Base-by-base conservation (phyloP, 2,329 filamentous ascomycete species). In the Rhynchosporium agropyri region DNA sequence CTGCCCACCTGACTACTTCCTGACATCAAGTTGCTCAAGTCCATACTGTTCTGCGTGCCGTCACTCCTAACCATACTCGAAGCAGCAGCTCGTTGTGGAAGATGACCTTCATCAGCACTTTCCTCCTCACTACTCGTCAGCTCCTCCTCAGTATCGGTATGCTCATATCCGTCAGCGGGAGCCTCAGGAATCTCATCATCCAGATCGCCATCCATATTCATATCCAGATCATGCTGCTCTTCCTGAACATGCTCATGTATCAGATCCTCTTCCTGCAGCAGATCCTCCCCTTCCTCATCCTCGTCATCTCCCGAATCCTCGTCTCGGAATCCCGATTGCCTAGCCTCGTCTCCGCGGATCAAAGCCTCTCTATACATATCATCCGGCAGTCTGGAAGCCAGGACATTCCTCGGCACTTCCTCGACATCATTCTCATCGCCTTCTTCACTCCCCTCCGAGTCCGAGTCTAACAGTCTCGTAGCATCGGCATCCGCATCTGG, bases 101-200 rank as follows among this genome's bases (percentile, higher is more conserved):
- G 63, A 3, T 71, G 54, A 13, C 79, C 75, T 5, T 78, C 78
- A 29, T 78, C 76, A 20, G 73, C 71, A 36, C 74, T 74, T 38
- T 76, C 75, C 8, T 79, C 77, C 55, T 78, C 78, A 65, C 80
- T 83, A 71, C 80, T 84, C 63, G 76, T 81, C 58, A 86, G 68
- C 58, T 87, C 86, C 8, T 81, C 88, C 68, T 91, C 89, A 2
- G 88, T 89, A 76, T 92, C 89, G 8, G 89, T 92, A 73, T 92
- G 89, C 78, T 92, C 89, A 77, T 91, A 92, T 69, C 84, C 80
- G 70, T 85, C 83, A 33, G 72, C 74, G 9, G 81, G 38, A 15
- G 57, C 86, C 64, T 89, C 87, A 26, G 88, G 88, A 42, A 91
- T 84, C 63, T 89, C 87, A 55, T 86, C 87, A 73, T 92, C 89